Conservation (phyloP, 352 stramenopile genomes). For the Phytopythium boreale region DNA sequence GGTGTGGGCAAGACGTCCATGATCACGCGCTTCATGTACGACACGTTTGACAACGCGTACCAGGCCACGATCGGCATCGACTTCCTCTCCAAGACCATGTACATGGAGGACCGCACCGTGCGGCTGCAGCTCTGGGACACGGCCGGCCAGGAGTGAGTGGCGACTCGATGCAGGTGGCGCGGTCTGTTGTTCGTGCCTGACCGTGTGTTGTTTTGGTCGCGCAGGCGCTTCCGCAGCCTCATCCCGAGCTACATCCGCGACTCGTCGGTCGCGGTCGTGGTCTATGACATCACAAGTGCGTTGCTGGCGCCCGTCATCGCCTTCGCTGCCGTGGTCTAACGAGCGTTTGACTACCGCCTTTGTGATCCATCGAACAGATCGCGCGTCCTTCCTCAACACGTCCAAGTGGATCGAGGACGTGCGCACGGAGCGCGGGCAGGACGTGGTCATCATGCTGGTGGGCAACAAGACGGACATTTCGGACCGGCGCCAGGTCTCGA, state of each 20-base stretch:
- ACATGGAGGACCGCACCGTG: constrained; percentile 97
- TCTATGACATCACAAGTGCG: constrained; percentile 99
- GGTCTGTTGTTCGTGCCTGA: constrained; percentile 8
- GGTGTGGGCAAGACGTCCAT: constrained; percentile 99
- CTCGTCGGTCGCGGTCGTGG: constrained; percentile 99
- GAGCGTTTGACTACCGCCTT: background rate
- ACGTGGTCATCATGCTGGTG: constrained; percentile 99
- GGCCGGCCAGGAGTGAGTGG: constrained; percentile 93
- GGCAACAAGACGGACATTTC: constrained; percentile 99
- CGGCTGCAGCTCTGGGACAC: constrained; percentile 99
- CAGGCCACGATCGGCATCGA: constrained; percentile 99
- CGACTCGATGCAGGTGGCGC: too few species aligned
- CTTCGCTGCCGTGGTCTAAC: background rate
- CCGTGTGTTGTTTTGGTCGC: constrained; percentile 6
- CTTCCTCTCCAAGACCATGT: constrained; percentile 99
- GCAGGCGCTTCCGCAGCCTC: constrained; percentile 89
- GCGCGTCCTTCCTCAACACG: constrained; percentile 98
- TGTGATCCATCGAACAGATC: constrained; percentile 51
- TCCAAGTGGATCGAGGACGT: constrained; percentile 99
- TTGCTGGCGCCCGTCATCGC: background rate
- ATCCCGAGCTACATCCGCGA: constrained; percentile 98
- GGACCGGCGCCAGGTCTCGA: constrained; percentile 95
- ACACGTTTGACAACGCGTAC: constrained; percentile 97
- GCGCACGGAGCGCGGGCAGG: constrained; percentile 95
- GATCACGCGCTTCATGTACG: constrained; percentile 99